These are phyloP conservation scores for Populus hybrid DNA, from an alignment of 441 rosid species.

Conservation along the genomic window DNA sequence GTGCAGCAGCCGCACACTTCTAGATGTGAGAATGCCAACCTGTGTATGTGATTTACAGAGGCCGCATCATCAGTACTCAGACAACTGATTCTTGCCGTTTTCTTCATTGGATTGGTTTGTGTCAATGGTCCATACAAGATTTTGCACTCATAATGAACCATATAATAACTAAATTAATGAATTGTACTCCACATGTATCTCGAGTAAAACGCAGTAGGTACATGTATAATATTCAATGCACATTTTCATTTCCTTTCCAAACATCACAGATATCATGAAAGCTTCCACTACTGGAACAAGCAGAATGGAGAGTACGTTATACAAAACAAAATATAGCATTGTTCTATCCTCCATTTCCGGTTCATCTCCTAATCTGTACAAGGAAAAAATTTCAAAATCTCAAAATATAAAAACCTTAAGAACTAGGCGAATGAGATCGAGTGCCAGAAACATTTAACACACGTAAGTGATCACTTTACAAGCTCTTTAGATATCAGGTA, in stretches of 20 bases:
- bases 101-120: not conserved
- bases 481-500: constrained; percentile 81
- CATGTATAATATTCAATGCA: constrained; percentile 15
- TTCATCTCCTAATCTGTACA: constrained; percentile 36
- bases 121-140: not conserved
- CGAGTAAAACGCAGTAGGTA: not conserved
- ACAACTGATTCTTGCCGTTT: not conserved
- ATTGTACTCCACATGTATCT: not conserved
- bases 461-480: constrained; percentile 41
- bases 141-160: not conserved
- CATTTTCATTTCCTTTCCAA: constrained; percentile 10
- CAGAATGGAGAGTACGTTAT: constrained; percentile 19
- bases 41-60: too few relatives aligned
- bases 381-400: constrained; percentile 14
- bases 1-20: too few relatives aligned
- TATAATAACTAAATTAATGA: not conserved
- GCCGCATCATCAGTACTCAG: too few relatives aligned
- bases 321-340: constrained; percentile 17
- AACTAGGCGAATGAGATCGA: constrained; percentile 17
- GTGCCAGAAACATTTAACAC: not conserved
- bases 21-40: too few relatives aligned
- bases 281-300: not conserved
- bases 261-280: constrained; percentile 17
- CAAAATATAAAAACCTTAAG: constrained; percentile 11
- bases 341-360: constrained; percentile 22